Evolutionary conservation across 345 rosid species (phyloP), one percentile per base, ranked within the genome.

Genomic region (Lepidium africanum): DNA sequence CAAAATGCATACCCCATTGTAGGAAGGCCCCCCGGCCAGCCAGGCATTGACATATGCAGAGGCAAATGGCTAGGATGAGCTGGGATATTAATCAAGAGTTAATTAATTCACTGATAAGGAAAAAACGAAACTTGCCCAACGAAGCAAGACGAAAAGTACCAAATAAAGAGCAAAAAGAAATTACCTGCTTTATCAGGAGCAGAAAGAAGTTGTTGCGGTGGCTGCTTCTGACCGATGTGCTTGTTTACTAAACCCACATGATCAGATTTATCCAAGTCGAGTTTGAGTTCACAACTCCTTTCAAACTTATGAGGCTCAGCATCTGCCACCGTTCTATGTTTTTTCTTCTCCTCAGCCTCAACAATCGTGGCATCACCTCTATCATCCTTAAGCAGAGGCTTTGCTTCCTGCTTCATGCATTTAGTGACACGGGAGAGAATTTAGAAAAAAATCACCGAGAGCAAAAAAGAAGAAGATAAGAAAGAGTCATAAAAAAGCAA

Each of bases 21-120:
- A 70, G 99, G 96, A 83, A 91, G 86, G 39, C 86, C 97, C 25
- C 96, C 96, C 56, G 90, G 91, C 99, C 99, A 95, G 71, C 81
- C 80, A 71, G 96, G 83, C 80, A 90, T 75, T 15, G 97, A 77
- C 82, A 86, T 85, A 13, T 91, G 92, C 73, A 87, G 75, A 73
- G 96, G 80, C 19, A 86, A 65, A 63, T 91, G 73, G 61, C 62
- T 67, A 21, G 83, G 67, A 81, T 81, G 96, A 76, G 83, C 99
- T 95, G 96, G 42, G 59, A 52, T 70, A 2, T 19, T 47, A 12
- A 2, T 12, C 53, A 36, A 23, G 8, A 4, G 9, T 2, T 9
- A 1, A 1, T 3, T 37, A 30, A 30, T 14, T 9, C 0, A 13
- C n/a, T 30, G 10, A 36, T 10, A 48, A 7, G 32, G 2, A 25